These are phyloP conservation scores for Cercospora sp. DNA, from an alignment of 2,329 filamentous ascomycete species.

Conservation along the genomic window DNA sequence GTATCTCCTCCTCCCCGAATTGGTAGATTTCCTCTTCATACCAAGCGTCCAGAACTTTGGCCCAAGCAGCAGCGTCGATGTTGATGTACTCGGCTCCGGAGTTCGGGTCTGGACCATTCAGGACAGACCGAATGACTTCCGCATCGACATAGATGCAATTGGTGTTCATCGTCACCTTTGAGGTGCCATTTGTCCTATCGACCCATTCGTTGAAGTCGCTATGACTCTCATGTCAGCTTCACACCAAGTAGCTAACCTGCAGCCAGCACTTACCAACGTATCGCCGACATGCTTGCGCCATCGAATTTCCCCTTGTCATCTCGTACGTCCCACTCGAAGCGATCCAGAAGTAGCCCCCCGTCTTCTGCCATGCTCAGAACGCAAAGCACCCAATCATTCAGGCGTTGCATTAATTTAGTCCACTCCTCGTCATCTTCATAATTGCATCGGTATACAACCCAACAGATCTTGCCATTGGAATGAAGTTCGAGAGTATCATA, in stretches of 20 bases:
- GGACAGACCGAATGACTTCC: background rate
- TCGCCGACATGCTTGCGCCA: background rate
- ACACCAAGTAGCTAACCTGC: too few species aligned
- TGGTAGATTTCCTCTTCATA: too few species aligned
- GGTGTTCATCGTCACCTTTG: too few species aligned
- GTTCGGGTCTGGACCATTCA: background rate
- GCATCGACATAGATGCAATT: background rate
- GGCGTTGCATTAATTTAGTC: background rate
- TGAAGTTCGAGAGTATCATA: background rate
- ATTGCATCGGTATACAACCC: constrained; percentile 11
- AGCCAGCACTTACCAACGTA: background rate
- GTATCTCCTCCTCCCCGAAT: background rate
- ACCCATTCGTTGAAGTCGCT: too few species aligned
- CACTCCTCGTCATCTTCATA: constrained; percentile 12
- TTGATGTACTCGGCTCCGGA: too few species aligned
- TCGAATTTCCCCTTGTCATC: constrained; percentile 9
- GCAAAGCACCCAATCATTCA: background rate
- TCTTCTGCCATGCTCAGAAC: too few species aligned
- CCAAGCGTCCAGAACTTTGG: too few species aligned
- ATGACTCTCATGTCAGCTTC: too few species aligned
- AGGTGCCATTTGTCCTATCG: too few species aligned
- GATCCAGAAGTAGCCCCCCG: too few species aligned
- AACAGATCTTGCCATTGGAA: constrained; percentile 8
- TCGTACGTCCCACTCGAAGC: constrained; percentile 5
- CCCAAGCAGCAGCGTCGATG: background rate